Percentiles rank a stretch among this genome's conserved stretches.
phyloP scores from a whole-genome alignment of 2,329 filamentous ascomycete species.

The Elsinoe australis region DNA sequence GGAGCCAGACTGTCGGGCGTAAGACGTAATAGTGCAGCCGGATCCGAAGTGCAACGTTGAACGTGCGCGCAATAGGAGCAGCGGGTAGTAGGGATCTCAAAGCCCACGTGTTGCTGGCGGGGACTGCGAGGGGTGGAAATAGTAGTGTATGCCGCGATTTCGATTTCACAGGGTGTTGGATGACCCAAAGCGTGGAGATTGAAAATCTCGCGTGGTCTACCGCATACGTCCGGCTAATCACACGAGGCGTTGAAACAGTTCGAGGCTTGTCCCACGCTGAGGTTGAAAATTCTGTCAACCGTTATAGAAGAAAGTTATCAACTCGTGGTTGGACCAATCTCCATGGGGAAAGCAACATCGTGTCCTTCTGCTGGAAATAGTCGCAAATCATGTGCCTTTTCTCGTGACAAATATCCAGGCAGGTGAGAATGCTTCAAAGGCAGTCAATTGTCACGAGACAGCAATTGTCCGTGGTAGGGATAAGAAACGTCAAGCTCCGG shows the following conservation, averaged over 20 bases:
- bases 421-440: too few relatives aligned
- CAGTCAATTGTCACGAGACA: conserved; percentile 7
- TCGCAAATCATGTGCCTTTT: background rate
- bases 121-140: background rate
- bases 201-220: too few relatives aligned
- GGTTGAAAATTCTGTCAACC: background rate
- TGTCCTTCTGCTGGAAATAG: background rate
- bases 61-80: conserved; percentile 7
- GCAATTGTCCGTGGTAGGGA: background rate
- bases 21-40: conserved; percentile 1
- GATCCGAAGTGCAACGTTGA: background rate
- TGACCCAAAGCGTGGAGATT: background rate
- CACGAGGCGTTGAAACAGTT: conserved; percentile 14
- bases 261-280: conserved; percentile 15
- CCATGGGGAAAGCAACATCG: background rate
- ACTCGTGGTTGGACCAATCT: background rate
- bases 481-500: background rate
- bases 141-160: too few relatives aligned
- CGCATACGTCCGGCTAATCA: too few relatives aligned
- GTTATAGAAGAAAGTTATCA: background rate
- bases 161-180: conserved; percentile 1
- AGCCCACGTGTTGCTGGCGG: conserved; percentile 7
- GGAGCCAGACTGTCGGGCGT: background rate
- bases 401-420: conserved; percentile 6
- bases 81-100: background rate